These are phyloP conservation scores for Penicillium expansum DNA, from an alignment of 2,329 filamentous ascomycete genomes.

Conservation along the genomic window DNA sequence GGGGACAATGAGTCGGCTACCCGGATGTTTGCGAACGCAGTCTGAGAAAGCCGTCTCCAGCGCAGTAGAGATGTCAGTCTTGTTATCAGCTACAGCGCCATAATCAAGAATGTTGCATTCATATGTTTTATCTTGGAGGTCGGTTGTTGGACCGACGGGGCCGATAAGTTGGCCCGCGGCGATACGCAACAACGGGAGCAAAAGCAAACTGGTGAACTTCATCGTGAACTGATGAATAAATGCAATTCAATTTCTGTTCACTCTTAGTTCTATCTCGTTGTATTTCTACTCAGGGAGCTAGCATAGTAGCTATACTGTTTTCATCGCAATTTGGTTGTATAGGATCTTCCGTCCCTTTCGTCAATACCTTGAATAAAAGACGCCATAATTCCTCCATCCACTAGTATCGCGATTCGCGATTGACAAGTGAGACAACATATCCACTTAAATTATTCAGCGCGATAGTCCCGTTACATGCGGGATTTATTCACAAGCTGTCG, in stretches of 20 bases:
- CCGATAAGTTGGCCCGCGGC: constrained; percentile 11
- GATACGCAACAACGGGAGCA: not conserved
- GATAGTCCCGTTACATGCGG: not conserved
- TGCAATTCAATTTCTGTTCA: not conserved
- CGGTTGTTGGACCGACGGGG: constrained; percentile 12
- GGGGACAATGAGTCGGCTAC: constrained; percentile 29
- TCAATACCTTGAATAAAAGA: not conserved
- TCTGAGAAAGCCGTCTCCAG: constrained; percentile 23
- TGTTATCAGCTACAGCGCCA: constrained; percentile 14
- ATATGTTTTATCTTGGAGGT: constrained; percentile 4
- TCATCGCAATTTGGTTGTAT: not conserved
- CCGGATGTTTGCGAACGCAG: constrained; percentile 14
- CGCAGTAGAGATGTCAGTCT: constrained; percentile 11
- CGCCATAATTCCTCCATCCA: not conserved
- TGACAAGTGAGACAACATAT: not conserved
- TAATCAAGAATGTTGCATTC: constrained; percentile 17
- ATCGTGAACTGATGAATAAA: not conserved
- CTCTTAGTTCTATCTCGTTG: not conserved
- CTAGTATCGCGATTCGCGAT: not conserved
- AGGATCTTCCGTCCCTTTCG: not conserved
- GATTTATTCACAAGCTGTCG: not conserved
- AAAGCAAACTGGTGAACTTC: not conserved
- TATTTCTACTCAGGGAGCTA: not conserved
- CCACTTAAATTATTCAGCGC: not conserved
- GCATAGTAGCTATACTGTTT: not conserved